Evolutionary conservation across 2,329 filamentous ascomycete species (phyloP).

Genomic region (Hypoxylon sp.): DNA sequence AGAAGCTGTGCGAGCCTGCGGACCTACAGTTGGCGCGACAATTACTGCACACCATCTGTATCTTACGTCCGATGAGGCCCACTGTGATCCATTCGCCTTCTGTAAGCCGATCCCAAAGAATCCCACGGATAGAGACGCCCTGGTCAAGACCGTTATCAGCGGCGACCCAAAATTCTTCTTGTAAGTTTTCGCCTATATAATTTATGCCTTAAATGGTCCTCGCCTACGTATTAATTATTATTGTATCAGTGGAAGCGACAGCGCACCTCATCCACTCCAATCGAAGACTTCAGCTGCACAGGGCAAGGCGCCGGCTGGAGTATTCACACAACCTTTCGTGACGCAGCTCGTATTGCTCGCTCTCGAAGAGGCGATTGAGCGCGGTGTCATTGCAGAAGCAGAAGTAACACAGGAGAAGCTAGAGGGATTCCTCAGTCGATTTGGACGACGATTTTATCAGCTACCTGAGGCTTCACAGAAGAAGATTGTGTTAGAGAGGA

Average conservation of each 20-base stretch:
- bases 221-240: constrained; percentile 24
- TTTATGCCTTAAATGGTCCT: neutral
- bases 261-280: constrained; percentile 73
- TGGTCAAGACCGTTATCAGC: constrained; percentile 64
- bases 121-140: constrained; percentile 72
- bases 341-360: constrained; percentile 72
- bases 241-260: constrained; percentile 67
- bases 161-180: constrained; percentile 70
- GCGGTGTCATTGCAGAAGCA: constrained; percentile 65
- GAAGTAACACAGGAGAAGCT: constrained; percentile 70
- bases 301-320: constrained; percentile 73
- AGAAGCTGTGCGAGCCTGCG: constrained; percentile 81
- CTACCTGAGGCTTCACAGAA: constrained; percentile 65
- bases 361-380: constrained; percentile 72
- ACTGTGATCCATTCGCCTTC: constrained; percentile 76
- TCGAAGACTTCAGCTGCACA: constrained; percentile 66
- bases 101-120: constrained; percentile 84
- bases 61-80: constrained; percentile 79
- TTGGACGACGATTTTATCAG: constrained; percentile 69
- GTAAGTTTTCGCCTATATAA: constrained; percentile 44
- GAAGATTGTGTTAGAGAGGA: constrained; percentile 70
- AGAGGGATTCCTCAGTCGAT: constrained; percentile 67
- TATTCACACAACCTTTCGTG: constrained; percentile 77
- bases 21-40: constrained; percentile 81
- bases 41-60: constrained; percentile 91